phyloP scores from a whole-genome alignment of 768 basidiomycete genomes.

The Kondoa malvinella region DNA sequence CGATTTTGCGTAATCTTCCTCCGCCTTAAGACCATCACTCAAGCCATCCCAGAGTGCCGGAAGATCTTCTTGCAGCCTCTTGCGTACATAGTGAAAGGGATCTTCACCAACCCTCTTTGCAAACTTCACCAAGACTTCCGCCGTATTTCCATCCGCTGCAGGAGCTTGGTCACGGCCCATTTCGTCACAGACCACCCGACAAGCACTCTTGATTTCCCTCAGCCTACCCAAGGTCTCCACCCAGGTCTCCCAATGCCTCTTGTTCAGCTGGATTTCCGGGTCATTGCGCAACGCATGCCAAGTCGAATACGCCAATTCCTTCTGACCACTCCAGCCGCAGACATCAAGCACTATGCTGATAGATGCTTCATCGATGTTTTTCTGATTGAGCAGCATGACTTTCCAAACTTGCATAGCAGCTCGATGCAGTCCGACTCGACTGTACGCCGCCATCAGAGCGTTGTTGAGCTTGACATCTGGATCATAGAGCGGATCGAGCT shows the following conservation, averaged over 20 bases:
- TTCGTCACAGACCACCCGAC: constrained; percentile 46
- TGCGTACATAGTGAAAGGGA: not conserved
- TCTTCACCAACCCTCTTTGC: not conserved
- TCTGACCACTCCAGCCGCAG: constrained; percentile 48
- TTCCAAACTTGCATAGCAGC: constrained; percentile 71
- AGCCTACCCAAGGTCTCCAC: constrained; percentile 70
- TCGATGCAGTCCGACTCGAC: constrained; percentile 51
- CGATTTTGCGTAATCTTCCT: no score
- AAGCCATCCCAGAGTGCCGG: no score
- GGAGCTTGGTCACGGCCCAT: not conserved
- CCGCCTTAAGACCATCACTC: no score
- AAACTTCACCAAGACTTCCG: constrained; percentile 19
- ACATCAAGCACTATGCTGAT: constrained; percentile 73
- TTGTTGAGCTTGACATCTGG: constrained; percentile 59
- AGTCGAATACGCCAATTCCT: constrained; percentile 14
- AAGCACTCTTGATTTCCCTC: constrained; percentile 49
- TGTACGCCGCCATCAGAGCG: constrained; percentile 74
- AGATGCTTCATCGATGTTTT: constrained; percentile 40
- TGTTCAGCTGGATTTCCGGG: constrained; percentile 40
- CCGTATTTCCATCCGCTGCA: constrained; percentile 8
- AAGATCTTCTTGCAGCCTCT: not conserved
- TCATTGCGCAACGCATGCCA: constrained; percentile 11
- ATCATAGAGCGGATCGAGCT: constrained; percentile 55
- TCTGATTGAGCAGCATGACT: constrained; percentile 37
- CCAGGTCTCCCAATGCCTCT: constrained; percentile 62